Percentiles rank a stretch among this genome's conserved stretches.
Evolutionary conservation across 2,329 filamentous ascomycete species (phyloP).

Genomic region (Colletotrichum abscissum): DNA sequence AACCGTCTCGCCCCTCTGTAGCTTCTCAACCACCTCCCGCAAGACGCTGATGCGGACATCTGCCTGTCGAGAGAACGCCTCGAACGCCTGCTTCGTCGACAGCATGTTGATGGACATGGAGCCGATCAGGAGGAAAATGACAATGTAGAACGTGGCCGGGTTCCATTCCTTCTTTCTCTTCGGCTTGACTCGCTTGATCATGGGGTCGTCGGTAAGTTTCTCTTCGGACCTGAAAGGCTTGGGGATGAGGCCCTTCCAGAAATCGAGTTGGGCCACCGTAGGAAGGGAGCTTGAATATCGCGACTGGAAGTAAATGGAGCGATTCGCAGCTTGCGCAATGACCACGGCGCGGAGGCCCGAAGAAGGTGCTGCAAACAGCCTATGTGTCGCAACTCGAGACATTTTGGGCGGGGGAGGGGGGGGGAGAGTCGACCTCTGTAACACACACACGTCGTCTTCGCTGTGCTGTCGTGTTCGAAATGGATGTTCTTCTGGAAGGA

Average conservation of each 20-base stretch:
- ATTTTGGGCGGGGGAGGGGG: neutral
- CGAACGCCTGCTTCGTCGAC: constrained; percentile 79
- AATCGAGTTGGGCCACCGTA: constrained; percentile 66
- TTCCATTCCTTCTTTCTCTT: constrained; percentile 76
- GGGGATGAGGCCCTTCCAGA: constrained; percentile 78
- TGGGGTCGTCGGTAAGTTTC: constrained; percentile 45
- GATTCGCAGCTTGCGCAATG: constrained; percentile 11
- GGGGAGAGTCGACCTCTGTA: neutral
- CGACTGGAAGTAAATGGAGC: constrained; percentile 13
- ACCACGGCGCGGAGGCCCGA: neutral
- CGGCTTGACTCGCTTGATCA: constrained; percentile 47
- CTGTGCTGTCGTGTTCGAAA: neutral
- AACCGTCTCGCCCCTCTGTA: constrained; percentile 79
- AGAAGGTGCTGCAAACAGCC: constrained; percentile 17
- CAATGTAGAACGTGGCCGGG: constrained; percentile 83
- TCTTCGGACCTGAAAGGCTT: constrained; percentile 68
- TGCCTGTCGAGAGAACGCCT: constrained; percentile 78
- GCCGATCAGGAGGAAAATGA: constrained; percentile 87
- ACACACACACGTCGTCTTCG: neutral
- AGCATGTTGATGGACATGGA: constrained; percentile 97
- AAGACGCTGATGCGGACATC: constrained; percentile 83
- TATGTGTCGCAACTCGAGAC: constrained; percentile 11
- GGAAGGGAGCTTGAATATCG: constrained; percentile 55
- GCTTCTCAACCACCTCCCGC: constrained; percentile 77
- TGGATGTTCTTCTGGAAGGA: neutral